Evolutionary conservation across 805 yeast genomes (phyloP), one percentile per base, ranked within the genome.

Genomic region (Wickerhamiella azymoides): DNA sequence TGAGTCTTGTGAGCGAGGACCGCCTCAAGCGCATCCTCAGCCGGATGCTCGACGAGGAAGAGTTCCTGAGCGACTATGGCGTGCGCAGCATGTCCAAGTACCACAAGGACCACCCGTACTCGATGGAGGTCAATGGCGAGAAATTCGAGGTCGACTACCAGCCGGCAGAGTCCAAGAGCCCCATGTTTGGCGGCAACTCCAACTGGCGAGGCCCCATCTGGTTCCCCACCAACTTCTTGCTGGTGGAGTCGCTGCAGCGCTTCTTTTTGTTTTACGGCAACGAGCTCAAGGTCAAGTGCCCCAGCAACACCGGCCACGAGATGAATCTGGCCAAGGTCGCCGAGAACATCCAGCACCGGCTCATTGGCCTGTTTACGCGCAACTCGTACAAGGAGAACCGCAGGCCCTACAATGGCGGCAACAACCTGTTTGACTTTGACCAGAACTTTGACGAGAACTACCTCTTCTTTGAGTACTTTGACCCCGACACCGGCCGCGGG

Each of bases 131-230:
- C 38, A 71, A 83, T 60, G 93, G 93, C 14, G 71, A 76, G 53
- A 67, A 71, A 35, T 86, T 79, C 62, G 66, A 50, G 40, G 40
- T 52, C 47, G 40, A 54, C 53, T 32, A 55, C 57, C 37, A 55
- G 44, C 48, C 47, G 40, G 56, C 51, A 4, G 58, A 69, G 39
- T 81, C 93, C 25, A 89, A 84, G 59, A 80, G 93, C 5, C 94
- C 94, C 5, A 74, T 88, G 75, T 86, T 86, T 71, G 96, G 96
- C 43, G 96, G 96, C 49, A 86, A 86, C 62, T 85, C 95, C 18
- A 86, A 86, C 64, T 86, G 96, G 96, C 73, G 96, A 62, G 96
- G 96, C 2, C 96, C 96, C 13, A 85, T 86, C 54, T 86, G 96
- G 96, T 85, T 86, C 70, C 94, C 96, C 17, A 84, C 84, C 10